Conservation (phyloP, 2,329 filamentous ascomycete species). For the Plectosphaerella plurivora region DNA sequence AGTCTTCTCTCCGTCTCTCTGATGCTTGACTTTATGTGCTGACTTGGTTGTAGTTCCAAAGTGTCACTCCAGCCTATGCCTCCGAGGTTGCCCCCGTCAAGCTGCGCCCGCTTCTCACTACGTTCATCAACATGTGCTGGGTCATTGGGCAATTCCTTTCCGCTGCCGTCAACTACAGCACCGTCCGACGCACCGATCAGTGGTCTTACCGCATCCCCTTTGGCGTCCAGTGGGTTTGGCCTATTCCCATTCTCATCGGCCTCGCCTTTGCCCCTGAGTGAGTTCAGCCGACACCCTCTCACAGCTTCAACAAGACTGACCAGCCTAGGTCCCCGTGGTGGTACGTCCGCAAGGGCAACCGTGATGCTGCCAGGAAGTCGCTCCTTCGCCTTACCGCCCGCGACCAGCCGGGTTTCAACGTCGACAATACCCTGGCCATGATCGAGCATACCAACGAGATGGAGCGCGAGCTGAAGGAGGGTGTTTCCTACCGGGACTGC, state of each 20-base stretch:
- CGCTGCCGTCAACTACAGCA: conserved; percentile 39
- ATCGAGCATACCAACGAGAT: conserved; percentile 49
- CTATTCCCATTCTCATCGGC: conserved; percentile 38
- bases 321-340: conserved; percentile 43
- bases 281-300: background rate
- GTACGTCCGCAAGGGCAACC: conserved; percentile 38
- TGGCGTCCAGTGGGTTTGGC: conserved; percentile 49
- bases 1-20: conserved; percentile 1
- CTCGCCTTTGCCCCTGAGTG: conserved; percentile 43
- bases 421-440: conserved; percentile 45
- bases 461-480: conserved; percentile 36
- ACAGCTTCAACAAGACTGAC: background rate
- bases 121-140: conserved; percentile 54
- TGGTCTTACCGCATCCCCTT: conserved; percentile 49
- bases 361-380: conserved; percentile 32
- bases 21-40: background rate
- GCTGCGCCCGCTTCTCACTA: conserved; percentile 47
- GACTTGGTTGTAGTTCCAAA: conserved; percentile 33
- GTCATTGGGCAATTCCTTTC: conserved; percentile 42
- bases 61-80: conserved; percentile 47
- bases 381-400: conserved; percentile 35
- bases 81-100: conserved; percentile 46
- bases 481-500: conserved; percentile 43
- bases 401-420: conserved; percentile 33
- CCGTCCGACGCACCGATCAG: conserved; percentile 31